Base-by-base conservation (phyloP, 108 stramenopile genomes). In the Skeletonema tropicum region DNA sequence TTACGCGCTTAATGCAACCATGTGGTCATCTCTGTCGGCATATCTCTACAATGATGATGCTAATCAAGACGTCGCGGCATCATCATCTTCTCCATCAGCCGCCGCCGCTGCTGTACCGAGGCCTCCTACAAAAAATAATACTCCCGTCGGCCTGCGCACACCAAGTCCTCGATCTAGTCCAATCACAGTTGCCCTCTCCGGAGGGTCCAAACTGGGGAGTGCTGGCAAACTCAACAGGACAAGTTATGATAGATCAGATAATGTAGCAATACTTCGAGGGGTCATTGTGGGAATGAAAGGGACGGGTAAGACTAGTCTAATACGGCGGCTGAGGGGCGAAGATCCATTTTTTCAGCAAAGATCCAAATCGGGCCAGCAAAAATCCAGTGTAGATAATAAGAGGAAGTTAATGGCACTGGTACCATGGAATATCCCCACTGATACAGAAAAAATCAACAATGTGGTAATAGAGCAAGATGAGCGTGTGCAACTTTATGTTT, bases 311-410 rank as follows among this genome's bases (percentile, higher is more conserved):
- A 79, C 82, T 5, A 48, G 66, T 63, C 39, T 83, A 35, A 62
- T 83, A 32, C 73, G 78, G 15, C 58, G 82, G 39, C 71, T 83
- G 33, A 61, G 82, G 32, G 82, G 78, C 2, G 82, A 83, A 45
- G 64, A 79, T 69, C 73, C 73, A 45, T 78, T 78, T 69, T 78
- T 78, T 69, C 65, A 58, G 35, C 38, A 39, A 0, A 17, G 9
- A 70, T 31, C 23, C 15, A 57, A 70, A 14, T 30, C 23, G 46
- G 5, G 31, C 33, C 70, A 21, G 42, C 33, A 71, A 42, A 26
- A 31, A 72, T 30, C 14, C 52, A 26, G 41, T 38, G 10, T 48
- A 60, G 42, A 60, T 13, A 71, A 60, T 13, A 71, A 66, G 26
- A 49, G 79, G 45, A 75, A 71, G 30, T 60, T 82, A 23, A 82